Evolutionary conservation across 257 asterid species (phyloP), one percentile per base, ranked within the genome.

Genomic region (Hygrophila difformis): DNA sequence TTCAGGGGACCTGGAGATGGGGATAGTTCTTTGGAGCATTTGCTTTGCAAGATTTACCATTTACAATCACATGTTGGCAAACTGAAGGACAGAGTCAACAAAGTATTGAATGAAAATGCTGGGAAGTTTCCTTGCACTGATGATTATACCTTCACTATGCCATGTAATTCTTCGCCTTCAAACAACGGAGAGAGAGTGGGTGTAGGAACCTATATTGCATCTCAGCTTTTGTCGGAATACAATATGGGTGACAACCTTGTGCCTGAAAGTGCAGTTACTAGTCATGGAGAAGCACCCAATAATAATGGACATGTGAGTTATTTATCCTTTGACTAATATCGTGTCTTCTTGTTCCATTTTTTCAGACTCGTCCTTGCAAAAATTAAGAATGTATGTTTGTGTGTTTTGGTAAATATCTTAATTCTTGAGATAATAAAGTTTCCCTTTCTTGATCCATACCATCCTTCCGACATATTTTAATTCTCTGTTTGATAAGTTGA

Each of bases 161-260:
- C 68, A 41, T 61, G 44, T 60, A 36, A 58, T 35, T 64, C 45
- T 35, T 49, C 75, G 55, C 55, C 72, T 51, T 61, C 78, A 57
- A 59, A 59, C 35, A 59, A 57, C 23, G 82, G 64, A 68, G 75
- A 63, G 19, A 65, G 57, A 62, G 61, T 57, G 64, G 63, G 59
- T 6, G 66, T 45, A 17, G 80, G 67, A 68, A 63, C 72, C 48
- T 44, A 44, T 58, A 59, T 62, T 50, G 67, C 81, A 41, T 74
- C 92, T 43, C 81, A 72, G 70, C 74, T 66, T 54, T 62, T 66
- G 22, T 47, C 75, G 1, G 73, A 63, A 63, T 64, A 62, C 52
- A 65, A 58, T 12, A 50, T 12, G 64, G 66, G 64, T 26, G 67
- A 51, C 13, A 37, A 20, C 55, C 54, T 49, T 49, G 57, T 57